These are phyloP conservation scores for Calonectria pseudoturangicola DNA, from an alignment of 2,329 filamentous ascomycete genomes.

Conservation along the genomic window DNA sequence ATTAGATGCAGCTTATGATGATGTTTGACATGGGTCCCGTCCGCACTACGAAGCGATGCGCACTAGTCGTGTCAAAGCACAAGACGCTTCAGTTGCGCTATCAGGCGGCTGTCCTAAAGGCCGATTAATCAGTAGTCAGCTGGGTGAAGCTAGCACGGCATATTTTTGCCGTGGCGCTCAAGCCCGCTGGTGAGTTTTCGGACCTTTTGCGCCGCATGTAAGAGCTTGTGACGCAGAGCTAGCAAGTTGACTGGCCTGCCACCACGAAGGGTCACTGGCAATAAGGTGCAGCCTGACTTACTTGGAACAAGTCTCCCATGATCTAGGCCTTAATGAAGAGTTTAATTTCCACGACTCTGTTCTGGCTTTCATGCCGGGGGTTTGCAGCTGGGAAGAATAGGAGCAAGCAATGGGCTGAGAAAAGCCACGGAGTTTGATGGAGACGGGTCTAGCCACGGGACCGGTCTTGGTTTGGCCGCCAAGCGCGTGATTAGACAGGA, in stretches of 20 bases:
- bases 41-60: constrained; percentile 52
- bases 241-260: constrained; percentile 44
- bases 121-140: constrained; percentile 47
- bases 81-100: constrained; percentile 56
- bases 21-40: constrained; percentile 50
- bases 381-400: too few species aligned
- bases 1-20: constrained; percentile 44
- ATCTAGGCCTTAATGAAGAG: too few species aligned
- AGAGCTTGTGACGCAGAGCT: constrained; percentile 49
- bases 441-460: too few species aligned
- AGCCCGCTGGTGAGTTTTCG: constrained; percentile 42
- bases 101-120: constrained; percentile 53
- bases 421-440: too few species aligned
- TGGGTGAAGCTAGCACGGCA: constrained; percentile 53
- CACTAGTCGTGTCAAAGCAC: constrained; percentile 50
- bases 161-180: constrained; percentile 49
- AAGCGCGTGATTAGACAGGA: too few species aligned
- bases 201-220: constrained; percentile 48
- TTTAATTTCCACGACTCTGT: too few species aligned
- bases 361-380: too few species aligned
- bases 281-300: constrained; percentile 11
- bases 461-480: too few species aligned
- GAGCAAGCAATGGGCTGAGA: too few species aligned
- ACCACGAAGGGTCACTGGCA: constrained; percentile 46
- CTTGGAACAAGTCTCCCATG: neutral